A percentile compares a stretch with the other conserved stretches of the same genome.
phyloP scores from a whole-genome alignment of 2,329 filamentous ascomycete species.

The Pleurostoma richardsiae region DNA sequence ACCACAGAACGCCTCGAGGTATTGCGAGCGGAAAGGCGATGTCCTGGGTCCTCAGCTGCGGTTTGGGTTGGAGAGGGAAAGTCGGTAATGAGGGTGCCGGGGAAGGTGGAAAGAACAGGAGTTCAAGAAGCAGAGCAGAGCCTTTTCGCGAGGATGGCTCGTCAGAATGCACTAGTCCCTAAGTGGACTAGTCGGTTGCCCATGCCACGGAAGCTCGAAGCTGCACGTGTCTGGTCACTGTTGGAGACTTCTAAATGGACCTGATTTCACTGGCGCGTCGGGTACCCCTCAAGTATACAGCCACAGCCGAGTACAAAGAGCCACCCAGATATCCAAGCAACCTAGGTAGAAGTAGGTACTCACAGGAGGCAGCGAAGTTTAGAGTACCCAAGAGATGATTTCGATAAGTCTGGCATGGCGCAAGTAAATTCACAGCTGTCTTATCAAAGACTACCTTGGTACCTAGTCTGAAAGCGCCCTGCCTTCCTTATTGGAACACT shows the following conservation, averaged over 20 bases:
- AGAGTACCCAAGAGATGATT: not conserved
- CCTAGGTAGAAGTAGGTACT: not conserved
- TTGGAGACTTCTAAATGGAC: not conserved
- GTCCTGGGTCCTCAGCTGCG: not conserved
- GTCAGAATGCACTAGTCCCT: not conserved
- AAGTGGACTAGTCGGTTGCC: not conserved
- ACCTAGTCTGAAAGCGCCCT: no score
- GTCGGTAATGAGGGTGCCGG: not conserved
- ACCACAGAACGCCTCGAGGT: not conserved
- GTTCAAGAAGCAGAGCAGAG: conserved; percentile 2
- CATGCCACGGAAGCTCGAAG: not conserved
- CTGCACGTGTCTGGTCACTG: not conserved
- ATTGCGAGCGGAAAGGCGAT: not conserved
- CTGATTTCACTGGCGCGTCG: not conserved
- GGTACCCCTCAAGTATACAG: no score
- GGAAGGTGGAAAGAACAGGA: conserved; percentile 2
- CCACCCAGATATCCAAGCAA: no score
- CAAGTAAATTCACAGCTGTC: no score
- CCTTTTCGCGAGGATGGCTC: conserved; percentile 1
- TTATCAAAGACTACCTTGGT: no score
- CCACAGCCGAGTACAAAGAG: no score
- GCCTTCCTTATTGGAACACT: no score
- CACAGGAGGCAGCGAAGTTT: not conserved
- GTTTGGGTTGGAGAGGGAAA: not conserved
- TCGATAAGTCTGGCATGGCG: not conserved